Conservation (phyloP, 352 stramenopile species). For the Blastocystis sp. region DNA sequence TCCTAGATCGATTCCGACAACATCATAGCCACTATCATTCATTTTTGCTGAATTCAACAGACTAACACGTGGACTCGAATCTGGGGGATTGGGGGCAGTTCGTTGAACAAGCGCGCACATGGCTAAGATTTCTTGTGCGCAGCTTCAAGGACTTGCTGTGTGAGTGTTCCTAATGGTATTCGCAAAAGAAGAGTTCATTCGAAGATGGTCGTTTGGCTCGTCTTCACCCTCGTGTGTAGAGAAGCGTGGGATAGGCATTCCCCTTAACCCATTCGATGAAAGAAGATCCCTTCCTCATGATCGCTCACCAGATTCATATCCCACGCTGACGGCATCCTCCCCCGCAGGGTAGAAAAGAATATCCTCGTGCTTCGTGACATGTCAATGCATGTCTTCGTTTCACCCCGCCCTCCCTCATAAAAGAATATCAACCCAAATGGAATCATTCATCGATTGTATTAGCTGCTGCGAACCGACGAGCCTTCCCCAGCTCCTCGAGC, state of each 20-base stretch:
- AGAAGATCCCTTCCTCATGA: background rate
- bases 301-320: constrained; percentile 7
- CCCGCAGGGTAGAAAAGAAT: too few relatives aligned
- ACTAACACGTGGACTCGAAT: too few relatives aligned
- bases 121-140: too few relatives aligned
- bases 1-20: constrained; percentile 93
- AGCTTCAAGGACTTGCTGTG: too few relatives aligned
- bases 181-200: too few relatives aligned
- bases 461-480: constrained; percentile 62
- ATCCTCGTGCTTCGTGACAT: constrained; percentile 31
- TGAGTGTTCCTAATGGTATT: too few relatives aligned
- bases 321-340: too few relatives aligned
- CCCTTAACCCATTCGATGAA: background rate
- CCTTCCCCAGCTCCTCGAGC: constrained; percentile 35
- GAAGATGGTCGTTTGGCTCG: too few relatives aligned
- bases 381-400: constrained; percentile 44
- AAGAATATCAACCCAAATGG: constrained; percentile 25
- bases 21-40: background rate
- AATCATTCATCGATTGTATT: constrained; percentile 69
- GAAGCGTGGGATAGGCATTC: constrained; percentile 9
- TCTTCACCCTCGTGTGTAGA: too few relatives aligned
- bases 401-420: background rate
- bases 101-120: too few relatives aligned
- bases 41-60: too few relatives aligned
- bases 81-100: too few relatives aligned